Base-by-base conservation (phyloP, 2,329 filamentous ascomycete species). In the Ophiognomonia clavigignenti-juglandacearum region DNA sequence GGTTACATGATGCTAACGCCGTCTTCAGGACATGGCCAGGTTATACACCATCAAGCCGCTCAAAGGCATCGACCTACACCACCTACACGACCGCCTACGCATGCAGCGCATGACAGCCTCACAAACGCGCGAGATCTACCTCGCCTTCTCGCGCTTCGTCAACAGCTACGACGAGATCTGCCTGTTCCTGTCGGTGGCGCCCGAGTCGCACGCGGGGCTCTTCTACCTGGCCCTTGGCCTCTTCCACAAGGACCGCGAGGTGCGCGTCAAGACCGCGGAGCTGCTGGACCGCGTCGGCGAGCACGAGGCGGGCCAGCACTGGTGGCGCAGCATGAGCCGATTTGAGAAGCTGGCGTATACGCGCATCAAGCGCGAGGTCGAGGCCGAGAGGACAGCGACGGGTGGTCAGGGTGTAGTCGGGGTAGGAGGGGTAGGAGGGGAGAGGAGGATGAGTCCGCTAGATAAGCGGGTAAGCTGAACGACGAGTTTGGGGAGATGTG, bases 141-240 rank as follows among this genome's bases (percentile, higher is more conserved):
- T 93, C 18, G 85, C 89, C 1, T 77, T 98, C 18, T 73, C 85
- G 13, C 81, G 83, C 58, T 82, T 84, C 53, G 85, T 91, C 35
- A 83, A 85, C 57, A 82, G 84, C 20, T 93, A 95, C 61, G 86
- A 88, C 57, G 88, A 92, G 57, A 88, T 95, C 52, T 91, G 86
- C 57, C 83, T 96, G 49, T 74, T 96, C 6, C 75, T 96, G 6
- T 84, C 82, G 23, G 86, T 93, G 6, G 84, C 89, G 6, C 89
- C 89, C 7, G 89, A 95, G 67, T 87, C 82, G 23, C 88, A 93
- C 57, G 87, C 86, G 1, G 93, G 89, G 0, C 75, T 97, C 3
- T 97, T 97, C 64, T 96, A 96, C 58, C 69, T 98, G 22, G 88
- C 86, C 5, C 77, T 97, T 43, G 93, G 93, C 0, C 73, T 98